Percentiles rank a stretch among this genome's conserved stretches.
phyloP scores from a whole-genome alignment of 768 basidiomycete genomes.

The Mycena crocata region DNA sequence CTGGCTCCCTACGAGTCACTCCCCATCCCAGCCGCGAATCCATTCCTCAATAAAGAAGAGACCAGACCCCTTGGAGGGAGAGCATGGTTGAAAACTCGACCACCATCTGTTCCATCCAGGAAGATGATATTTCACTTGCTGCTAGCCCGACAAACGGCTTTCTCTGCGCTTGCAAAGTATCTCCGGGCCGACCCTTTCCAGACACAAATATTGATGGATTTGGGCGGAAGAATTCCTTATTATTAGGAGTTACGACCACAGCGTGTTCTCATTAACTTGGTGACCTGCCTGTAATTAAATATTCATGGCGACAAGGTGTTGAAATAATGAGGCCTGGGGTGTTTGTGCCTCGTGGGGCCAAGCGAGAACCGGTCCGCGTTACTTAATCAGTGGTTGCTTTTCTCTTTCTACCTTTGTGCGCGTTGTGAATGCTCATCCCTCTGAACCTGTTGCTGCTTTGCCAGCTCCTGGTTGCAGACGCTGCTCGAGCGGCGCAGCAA shows the following conservation, averaged over 20 bases:
- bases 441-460: constrained; percentile 38
- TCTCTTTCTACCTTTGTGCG: constrained; percentile 7
- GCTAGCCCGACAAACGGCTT: constrained; percentile 41
- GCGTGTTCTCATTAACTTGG: not conserved
- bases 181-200: not conserved
- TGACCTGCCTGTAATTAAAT: not conserved
- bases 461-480: constrained; percentile 31
- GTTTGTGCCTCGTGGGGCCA: constrained; percentile 23
- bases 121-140: constrained; percentile 47
- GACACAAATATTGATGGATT: not conserved
- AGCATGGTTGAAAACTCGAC: constrained; percentile 29
- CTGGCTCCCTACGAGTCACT: constrained; percentile 51
- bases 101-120: constrained; percentile 36
- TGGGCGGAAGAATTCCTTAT: not conserved
- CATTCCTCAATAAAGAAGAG: constrained; percentile 50
- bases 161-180: constrained; percentile 4
- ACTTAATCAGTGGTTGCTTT: constrained; percentile 12
- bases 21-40: constrained; percentile 55
- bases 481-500: constrained; percentile 42
- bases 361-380: not conserved
- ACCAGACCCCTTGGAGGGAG: constrained; percentile 26
- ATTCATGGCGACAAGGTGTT: not conserved
- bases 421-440: constrained; percentile 29
- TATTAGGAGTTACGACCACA: not conserved
- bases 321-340: not conserved